Conservation (phyloP, 1,284 basidiomycete genomes). For the Microbotryum lychnidis-dioicae region DNA sequence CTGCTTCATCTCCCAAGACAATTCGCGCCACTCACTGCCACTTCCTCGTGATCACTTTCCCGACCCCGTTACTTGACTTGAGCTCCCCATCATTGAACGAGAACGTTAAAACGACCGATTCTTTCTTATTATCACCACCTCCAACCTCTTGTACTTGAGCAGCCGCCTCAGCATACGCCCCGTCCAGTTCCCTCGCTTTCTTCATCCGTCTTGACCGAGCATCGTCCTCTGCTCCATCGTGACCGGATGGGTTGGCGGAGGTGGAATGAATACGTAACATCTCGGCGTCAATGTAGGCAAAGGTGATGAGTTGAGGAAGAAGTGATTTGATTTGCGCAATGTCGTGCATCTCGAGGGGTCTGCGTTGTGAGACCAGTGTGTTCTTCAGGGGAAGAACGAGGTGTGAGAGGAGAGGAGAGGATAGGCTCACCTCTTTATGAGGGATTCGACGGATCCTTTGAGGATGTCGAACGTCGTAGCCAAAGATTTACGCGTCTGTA, state of each 20-base stretch:
- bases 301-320: conserved; percentile 68
- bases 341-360: conserved; percentile 66
- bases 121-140: conserved; percentile 23
- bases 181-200: conserved; percentile 32
- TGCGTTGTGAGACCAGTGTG: conserved; percentile 37
- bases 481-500: conserved; percentile 71
- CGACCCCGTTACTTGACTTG: conserved; percentile 38
- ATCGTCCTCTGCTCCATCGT: conserved; percentile 12
- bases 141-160: background rate
- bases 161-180: conserved; percentile 30
- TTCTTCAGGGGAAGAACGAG: conserved; percentile 3
- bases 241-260: conserved; percentile 11
- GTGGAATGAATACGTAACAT: conserved; percentile 55
- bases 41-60: conserved; percentile 34
- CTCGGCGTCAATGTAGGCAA: conserved; percentile 67
- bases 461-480: conserved; percentile 71
- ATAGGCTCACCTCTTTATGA: conserved; percentile 57
- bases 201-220: conserved; percentile 24
- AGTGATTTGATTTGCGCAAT: conserved; percentile 85
- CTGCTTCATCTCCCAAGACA: too few relatives aligned
- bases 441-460: conserved; percentile 64
- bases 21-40: conserved; percentile 18
- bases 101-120: conserved; percentile 38
- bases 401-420: background rate
- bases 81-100: conserved; percentile 43